Evolutionary conservation across 495 filamentous ascomycete species (phyloP), one percentile per base, ranked within the genome.

Genomic region (Pseudomonodictys pantanalensis): DNA sequence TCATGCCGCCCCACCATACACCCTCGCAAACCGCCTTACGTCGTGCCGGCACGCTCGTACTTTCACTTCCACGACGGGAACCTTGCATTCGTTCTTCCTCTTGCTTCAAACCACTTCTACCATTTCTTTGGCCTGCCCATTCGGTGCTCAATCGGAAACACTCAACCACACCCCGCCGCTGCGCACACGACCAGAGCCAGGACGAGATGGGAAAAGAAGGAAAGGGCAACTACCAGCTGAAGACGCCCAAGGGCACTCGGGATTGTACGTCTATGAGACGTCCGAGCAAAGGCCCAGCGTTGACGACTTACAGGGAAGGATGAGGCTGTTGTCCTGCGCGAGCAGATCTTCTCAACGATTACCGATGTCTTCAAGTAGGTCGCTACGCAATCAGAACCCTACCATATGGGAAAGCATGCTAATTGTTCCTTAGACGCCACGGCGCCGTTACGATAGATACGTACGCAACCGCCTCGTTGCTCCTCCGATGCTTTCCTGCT

Each of bases 371-470:
- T 97, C 60, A 62, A 67, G 52, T 65, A 30, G 15, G 52, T 51
- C 28, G 3, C 17, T 26, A 1, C 20, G 10, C 39, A 11, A n/a
- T 25, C 22, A 17, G 25, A 10, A 17, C n/a, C n/a, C n/a, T n/a
- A n/a, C 29, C n/a, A 8, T 12, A n/a, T 29, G 29, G 24, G 17
- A 38, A 10, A 9, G 17, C 49, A 25, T 11, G 7, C 7, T 35
- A 32, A 43, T 52, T 62, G 28, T 56, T 46, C 15, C 15, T 3
- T 77, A 88, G 90, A 76, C 89, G 88, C 65, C 89, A 95, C 79
- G 90, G 90, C 69, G 90, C 83, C 15, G 86, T 89, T 44, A 87
- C 87, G 57, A 85, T 95, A 57, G 90, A 95, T 73, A 95, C 90
- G 46, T 74, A 65, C 28, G 74, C 60, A 46, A 11, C 53, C n/a